Conservation (phyloP, 1,284 basidiomycete genomes). For the Moesziomyces globuligerus region DNA sequence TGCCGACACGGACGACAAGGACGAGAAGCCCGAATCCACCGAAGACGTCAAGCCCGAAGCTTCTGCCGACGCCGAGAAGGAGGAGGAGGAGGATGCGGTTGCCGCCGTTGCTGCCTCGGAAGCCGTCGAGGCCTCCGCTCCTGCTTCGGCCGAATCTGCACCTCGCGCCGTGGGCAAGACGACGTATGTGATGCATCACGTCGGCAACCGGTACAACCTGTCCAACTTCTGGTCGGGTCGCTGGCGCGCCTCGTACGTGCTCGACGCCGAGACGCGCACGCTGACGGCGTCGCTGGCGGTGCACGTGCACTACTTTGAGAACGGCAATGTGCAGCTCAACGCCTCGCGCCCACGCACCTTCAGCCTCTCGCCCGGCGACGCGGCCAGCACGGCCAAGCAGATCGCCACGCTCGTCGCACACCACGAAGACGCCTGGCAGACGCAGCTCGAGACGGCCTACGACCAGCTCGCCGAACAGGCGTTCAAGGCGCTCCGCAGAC, state of each 20-base stretch:
- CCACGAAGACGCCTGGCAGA: constrained; percentile 60
- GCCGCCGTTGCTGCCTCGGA: constrained; percentile 3
- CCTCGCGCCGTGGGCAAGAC: constrained; percentile 10
- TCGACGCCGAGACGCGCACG: constrained; percentile 21
- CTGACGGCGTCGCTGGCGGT: constrained; percentile 35
- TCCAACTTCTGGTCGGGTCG: constrained; percentile 66
- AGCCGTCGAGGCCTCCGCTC: constrained; percentile 3
- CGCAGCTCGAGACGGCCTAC: constrained; percentile 35
- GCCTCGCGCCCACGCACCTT: constrained; percentile 27
- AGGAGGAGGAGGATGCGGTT: constrained; percentile 5
- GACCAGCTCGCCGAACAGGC: constrained; percentile 57
- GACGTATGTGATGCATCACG: constrained; percentile 54
- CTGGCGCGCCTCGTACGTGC: constrained; percentile 58
- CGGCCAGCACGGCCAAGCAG: constrained; percentile 21
- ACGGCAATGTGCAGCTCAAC: constrained; percentile 65
- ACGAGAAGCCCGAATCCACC: not conserved
- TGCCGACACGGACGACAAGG: not conserved
- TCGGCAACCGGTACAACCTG: constrained; percentile 63
- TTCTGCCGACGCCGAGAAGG: not conserved
- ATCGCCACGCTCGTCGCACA: constrained; percentile 43
- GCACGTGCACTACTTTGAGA: constrained; percentile 66
- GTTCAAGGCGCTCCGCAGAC: constrained; percentile 61
- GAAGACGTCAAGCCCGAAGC: constrained; percentile 1
- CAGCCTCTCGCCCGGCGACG: constrained; percentile 19
- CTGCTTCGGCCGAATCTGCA: constrained; percentile 1